These are phyloP conservation scores for Clarireedia paspali DNA, from an alignment of 2,329 filamentous ascomycete species.

Conservation along the genomic window DNA sequence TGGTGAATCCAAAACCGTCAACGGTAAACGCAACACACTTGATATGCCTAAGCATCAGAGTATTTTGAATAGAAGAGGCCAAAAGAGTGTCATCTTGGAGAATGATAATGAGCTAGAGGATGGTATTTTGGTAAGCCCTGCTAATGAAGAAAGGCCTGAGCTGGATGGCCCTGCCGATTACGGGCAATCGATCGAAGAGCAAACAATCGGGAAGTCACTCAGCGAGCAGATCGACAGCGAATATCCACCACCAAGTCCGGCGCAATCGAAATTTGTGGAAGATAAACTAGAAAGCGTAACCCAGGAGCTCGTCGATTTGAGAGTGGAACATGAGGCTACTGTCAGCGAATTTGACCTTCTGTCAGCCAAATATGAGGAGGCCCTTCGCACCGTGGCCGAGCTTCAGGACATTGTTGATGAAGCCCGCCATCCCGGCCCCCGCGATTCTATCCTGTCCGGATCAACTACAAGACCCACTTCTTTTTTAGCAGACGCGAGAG, in stretches of 20 bases:
- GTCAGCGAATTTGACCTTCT: constrained; percentile 74
- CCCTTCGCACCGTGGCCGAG: constrained; percentile 72
- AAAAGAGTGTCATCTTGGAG: constrained; percentile 48
- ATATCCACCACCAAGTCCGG: constrained; percentile 52
- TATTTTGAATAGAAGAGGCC: constrained; percentile 43
- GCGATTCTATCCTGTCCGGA: constrained; percentile 48
- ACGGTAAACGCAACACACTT: constrained; percentile 33
- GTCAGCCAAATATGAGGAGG: constrained; percentile 84
- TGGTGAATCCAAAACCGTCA: constrained; percentile 32
- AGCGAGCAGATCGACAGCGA: constrained; percentile 25
- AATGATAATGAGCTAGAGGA: constrained; percentile 29
- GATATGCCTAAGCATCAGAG: constrained; percentile 43
- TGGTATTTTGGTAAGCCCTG: constrained; percentile 10
- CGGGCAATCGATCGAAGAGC: constrained; percentile 32
- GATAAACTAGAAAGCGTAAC: constrained; percentile 90
- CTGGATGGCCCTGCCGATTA: constrained; percentile 28
- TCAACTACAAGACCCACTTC: constrained; percentile 57
- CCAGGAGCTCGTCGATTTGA: constrained; percentile 84
- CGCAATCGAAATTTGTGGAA: constrained; percentile 76
- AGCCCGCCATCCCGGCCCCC: constrained; percentile 46
- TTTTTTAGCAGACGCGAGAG: constrained; percentile 75
- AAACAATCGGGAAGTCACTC: constrained; percentile 27
- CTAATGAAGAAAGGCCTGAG: constrained; percentile 18
- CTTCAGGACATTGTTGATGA: constrained; percentile 82
- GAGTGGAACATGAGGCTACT: constrained; percentile 82